These are phyloP conservation scores for Fusarium continuum DNA, from an alignment of 2,329 filamentous ascomycete species.

Conservation along the genomic window DNA sequence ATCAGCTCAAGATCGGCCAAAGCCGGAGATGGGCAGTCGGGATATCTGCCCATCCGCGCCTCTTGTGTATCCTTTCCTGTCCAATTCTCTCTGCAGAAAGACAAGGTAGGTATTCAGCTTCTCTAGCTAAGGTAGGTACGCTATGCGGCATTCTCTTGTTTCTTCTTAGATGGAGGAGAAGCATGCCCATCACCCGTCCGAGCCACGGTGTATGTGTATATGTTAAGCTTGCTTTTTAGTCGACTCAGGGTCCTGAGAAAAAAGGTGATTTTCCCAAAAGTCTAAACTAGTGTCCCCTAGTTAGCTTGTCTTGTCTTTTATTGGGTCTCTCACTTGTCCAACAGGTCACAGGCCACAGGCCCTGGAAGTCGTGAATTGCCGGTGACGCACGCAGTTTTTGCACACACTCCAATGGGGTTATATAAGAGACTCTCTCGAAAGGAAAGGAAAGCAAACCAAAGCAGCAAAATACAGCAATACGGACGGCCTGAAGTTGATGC, in stretches of 20 bases:
- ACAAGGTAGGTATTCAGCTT: no score
- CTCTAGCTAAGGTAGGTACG: no score
- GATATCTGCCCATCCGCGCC: background rate
- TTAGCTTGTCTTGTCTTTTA: background rate
- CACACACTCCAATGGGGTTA: constrained; percentile 7
- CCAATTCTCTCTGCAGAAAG: background rate
- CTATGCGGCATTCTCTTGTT: background rate
- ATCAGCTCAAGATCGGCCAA: constrained; percentile 35
- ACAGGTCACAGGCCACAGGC: constrained; percentile 34
- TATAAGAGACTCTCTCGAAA: background rate
- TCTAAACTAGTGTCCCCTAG: background rate
- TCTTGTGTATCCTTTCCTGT: background rate
- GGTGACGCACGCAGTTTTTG: constrained; percentile 29
- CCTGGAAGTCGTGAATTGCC: constrained; percentile 14
- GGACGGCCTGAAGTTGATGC: no score
- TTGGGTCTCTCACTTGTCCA: background rate
- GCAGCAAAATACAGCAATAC: background rate
- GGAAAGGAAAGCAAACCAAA: background rate
- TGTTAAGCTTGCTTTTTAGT: constrained; percentile 42
- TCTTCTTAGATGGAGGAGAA: constrained; percentile 4
- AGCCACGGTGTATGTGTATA: no score
- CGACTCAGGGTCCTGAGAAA: constrained; percentile 25
- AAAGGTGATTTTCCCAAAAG: constrained; percentile 27
- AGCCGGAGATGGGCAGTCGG: constrained; percentile 25
- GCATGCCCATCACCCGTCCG: constrained; percentile 16